Conservation (phyloP, 78 protist species). For the Salpingoeca rosetta region DNA sequence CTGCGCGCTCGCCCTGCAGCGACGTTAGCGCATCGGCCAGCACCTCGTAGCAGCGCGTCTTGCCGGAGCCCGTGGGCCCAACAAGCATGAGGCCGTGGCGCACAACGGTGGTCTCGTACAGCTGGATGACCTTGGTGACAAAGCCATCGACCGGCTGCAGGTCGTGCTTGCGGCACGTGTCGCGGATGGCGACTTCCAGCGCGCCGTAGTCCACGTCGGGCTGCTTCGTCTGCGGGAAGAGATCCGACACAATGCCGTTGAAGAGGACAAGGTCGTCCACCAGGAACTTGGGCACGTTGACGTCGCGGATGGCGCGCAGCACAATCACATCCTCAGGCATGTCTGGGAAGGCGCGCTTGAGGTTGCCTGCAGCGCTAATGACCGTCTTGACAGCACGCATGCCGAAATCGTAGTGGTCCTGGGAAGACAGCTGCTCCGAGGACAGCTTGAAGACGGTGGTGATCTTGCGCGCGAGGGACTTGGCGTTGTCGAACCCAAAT, state of each 20-base stretch:
- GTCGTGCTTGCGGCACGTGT: neutral
- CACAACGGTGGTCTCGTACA: constrained; percentile 60
- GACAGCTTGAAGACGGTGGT: constrained; percentile 57
- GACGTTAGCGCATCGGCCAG: constrained; percentile 47
- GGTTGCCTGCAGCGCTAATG: constrained; percentile 67
- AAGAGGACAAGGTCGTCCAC: constrained; percentile 52
- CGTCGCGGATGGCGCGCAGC: constrained; percentile 75
- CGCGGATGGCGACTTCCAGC: constrained; percentile 22
- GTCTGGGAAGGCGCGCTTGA: constrained; percentile 47
- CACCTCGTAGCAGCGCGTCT: constrained; percentile 38
- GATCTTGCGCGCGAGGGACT: constrained; percentile 45
- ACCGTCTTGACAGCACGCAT: constrained; percentile 88
- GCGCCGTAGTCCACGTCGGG: constrained; percentile 30
- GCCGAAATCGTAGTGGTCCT: constrained; percentile 80
- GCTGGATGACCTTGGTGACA: constrained; percentile 58
- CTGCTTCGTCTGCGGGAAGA: constrained; percentile 46
- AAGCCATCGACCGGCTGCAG: constrained; percentile 43
- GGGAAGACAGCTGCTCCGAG: constrained; percentile 68
- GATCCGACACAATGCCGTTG: constrained; percentile 56
- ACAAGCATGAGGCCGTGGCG: constrained; percentile 86
- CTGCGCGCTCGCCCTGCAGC: neutral
- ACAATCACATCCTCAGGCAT: constrained; percentile 59
- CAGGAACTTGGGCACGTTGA: constrained; percentile 84
- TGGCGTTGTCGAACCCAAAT: constrained; percentile 63
- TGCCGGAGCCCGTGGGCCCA: constrained; percentile 84